phyloP scores from a whole-genome alignment of 257 asterid species.

The Coffea canephora region DNA sequence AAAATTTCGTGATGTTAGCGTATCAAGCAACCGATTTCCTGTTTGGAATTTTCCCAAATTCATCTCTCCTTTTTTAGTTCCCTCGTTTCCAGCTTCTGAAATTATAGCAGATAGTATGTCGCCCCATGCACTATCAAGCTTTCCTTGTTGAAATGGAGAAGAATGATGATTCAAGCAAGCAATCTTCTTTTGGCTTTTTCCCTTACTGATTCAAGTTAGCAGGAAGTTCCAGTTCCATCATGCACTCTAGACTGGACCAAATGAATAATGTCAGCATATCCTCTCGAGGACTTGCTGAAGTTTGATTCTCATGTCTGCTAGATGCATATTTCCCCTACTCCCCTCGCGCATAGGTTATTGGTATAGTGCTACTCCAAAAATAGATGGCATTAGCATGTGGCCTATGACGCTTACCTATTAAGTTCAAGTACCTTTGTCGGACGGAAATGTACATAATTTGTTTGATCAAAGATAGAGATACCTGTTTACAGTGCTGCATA shows the following conservation, averaged over 20 bases:
- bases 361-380: no score
- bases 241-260: background rate
- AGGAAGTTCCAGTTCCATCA: background rate
- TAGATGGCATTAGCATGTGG: background rate
- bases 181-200: slow-evolving; percentile 9
- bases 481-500: no score
- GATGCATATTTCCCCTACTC: no score
- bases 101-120: slow-evolving; percentile 2
- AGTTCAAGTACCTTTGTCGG: background rate
- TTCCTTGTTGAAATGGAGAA: background rate
- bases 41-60: slow-evolving; percentile 22
- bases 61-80: slow-evolving; percentile 8
- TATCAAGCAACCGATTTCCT: slow-evolving; percentile 22
- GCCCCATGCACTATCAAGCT: background rate
- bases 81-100: slow-evolving; percentile 20
- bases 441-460: background rate
- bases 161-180: slow-evolving; percentile 3
- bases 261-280: background rate
- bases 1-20: background rate
- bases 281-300: background rate
- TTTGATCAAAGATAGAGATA: no score
- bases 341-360: background rate
- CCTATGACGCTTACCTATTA: background rate
- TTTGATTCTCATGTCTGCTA: no score
- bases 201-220: no score